Base-by-base conservation (phyloP, 768 basidiomycete genomes). In the Paxillus ammoniavirescens region DNA sequence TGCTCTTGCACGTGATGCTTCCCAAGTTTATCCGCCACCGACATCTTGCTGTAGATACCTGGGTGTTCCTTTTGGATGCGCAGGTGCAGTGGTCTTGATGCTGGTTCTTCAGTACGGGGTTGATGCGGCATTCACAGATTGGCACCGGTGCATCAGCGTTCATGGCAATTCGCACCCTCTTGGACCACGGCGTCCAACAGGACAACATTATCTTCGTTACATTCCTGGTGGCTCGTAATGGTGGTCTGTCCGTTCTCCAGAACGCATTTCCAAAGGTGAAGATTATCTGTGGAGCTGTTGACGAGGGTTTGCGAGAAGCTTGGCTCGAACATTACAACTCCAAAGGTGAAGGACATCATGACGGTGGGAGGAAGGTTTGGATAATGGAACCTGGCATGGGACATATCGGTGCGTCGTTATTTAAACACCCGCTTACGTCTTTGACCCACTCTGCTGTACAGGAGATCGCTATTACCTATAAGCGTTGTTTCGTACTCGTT, bases 131-230 rank as follows among this genome's bases (percentile, higher is more conserved):
- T 40, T 47, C 12, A 26, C 37, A 96, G 87, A 93, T 98, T 67
- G 93, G 92, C 6, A 98, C 96, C 0, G 96, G 87, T 5, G 94
- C 95, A 0, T 84, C 91, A 4, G 87, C 87, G 17, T 90, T 98
- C 69, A 98, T 98, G 96, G 88, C 94, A 0, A 91, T 99, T 56
- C 88, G 96, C 28, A 82, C 96, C 10, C 75, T 98, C 9, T 79
- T 98, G 15, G 96, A 99, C 66, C 96, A 99, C 60, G 93, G 96
- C 12, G 86, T 96, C 15, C 80, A 69, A 51, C 82, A 93, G 68
- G 83, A 88, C 55, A 84, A 82, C 61, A 95, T 97, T 59, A 83
- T 97, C 52, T 95, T 95, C 64, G 82, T 94, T 13, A 87, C 93
- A 0, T 93, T 96, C 73, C 77, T 98, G 8, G 87, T 96, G 45